Conservation (phyloP, 371 early-diverging fungal genomes). For the Blastocladiella emersonii region DNA sequence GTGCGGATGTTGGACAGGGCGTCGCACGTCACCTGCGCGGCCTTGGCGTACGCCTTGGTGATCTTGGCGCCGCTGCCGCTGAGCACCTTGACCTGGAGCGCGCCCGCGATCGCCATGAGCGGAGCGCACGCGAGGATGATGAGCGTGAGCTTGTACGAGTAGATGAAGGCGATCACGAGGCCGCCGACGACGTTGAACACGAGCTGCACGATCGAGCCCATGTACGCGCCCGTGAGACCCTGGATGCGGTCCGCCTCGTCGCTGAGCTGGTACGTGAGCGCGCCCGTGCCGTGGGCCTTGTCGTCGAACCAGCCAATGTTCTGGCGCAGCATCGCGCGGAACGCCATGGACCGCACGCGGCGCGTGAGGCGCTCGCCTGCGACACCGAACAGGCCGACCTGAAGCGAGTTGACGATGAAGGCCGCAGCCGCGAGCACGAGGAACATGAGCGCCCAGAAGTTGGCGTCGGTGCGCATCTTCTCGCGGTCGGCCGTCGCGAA, state of each 20-base stretch:
- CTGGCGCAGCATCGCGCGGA: slow-evolving; percentile 51
- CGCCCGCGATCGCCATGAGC: slow-evolving; percentile 27
- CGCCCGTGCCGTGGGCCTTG: slow-evolving; percentile 66
- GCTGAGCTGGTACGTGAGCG: slow-evolving; percentile 63
- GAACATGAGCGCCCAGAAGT: slow-evolving; percentile 66
- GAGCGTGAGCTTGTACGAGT: neutral
- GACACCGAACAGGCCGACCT: slow-evolving; percentile 19
- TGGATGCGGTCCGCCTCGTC: slow-evolving; percentile 10
- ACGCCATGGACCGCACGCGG: slow-evolving; percentile 37
- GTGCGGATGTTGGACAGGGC: slow-evolving; percentile 78
- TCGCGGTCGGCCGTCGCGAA: slow-evolving; percentile 17
- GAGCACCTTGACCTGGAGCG: slow-evolving; percentile 17
- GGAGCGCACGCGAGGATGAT: slow-evolving; percentile 25
- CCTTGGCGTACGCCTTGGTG: slow-evolving; percentile 48
- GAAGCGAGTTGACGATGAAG: slow-evolving; percentile 32
- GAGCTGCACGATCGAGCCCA: neutral
- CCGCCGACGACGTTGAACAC: neutral
- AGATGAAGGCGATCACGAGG: neutral
- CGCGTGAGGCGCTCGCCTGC: slow-evolving; percentile 39
- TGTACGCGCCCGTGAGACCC: neutral
- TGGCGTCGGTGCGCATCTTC: slow-evolving; percentile 24
- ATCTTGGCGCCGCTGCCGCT: slow-evolving; percentile 41
- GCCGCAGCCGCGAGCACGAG: slow-evolving; percentile 37
- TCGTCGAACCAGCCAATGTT: slow-evolving; percentile 80
- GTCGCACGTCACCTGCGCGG: slow-evolving; percentile 66